Evolutionary conservation across 306 rosid genomes (phyloP).

Genomic region (Hippophae rhamnoides): DNA sequence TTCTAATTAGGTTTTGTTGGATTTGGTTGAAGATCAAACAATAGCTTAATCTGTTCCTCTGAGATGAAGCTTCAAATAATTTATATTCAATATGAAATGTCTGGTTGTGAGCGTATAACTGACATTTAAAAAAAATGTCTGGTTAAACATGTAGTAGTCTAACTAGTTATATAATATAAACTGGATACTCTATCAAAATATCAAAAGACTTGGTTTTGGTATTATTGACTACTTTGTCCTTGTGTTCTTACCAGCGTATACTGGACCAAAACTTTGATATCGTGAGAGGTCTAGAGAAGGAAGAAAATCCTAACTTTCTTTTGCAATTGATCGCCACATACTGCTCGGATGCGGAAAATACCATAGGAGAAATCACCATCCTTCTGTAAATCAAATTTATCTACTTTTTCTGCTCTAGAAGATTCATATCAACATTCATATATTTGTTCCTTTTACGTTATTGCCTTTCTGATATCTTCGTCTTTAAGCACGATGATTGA

Average conservation of each 20-base stretch:
- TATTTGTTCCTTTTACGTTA: background rate
- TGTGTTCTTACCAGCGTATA: background rate
- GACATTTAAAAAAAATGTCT: no score
- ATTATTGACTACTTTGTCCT: no score
- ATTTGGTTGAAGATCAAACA: no score
- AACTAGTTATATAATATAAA: no score
- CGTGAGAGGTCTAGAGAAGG: background rate
- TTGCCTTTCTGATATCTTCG: background rate
- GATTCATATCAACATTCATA: background rate
- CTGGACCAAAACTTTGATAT: background rate
- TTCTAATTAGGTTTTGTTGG: no score
- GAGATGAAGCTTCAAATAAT: no score
- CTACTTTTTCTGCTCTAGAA: background rate
- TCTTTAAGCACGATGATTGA: background rate
- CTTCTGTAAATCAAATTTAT: background rate
- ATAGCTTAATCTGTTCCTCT: no score
- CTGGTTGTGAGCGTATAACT: no score
- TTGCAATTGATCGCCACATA: background rate
- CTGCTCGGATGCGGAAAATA: background rate
- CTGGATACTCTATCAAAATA: no score
- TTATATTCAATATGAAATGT: no score
- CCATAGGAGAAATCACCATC: background rate
- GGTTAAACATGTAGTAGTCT: no score
- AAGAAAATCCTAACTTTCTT: background rate
- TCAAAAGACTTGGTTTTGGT: no score